These are phyloP conservation scores for Yarrowia deformans DNA, from an alignment of 805 yeast species.

Conservation along the genomic window DNA sequence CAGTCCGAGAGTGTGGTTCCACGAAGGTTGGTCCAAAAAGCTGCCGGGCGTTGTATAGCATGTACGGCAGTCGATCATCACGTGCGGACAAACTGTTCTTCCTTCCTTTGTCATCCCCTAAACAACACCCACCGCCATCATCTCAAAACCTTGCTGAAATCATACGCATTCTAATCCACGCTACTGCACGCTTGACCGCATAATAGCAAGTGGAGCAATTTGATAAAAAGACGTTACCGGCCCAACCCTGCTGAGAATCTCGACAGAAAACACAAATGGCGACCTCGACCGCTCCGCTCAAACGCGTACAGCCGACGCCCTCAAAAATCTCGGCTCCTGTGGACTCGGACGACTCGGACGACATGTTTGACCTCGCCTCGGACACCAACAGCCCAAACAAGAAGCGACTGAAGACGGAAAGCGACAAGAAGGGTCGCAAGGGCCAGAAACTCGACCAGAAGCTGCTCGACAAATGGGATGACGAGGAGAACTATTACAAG, in stretches of 20 bases:
- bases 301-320: background rate
- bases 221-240: background rate
- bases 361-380: constrained; percentile 46
- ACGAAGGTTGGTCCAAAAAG: no score
- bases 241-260: background rate
- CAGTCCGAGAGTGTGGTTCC: no score
- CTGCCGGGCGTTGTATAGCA: no score
- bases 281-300: constrained; percentile 14
- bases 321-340: background rate
- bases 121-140: background rate
- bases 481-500: constrained; percentile 50
- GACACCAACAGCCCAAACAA: constrained; percentile 4
- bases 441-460: constrained; percentile 43
- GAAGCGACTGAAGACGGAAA: constrained; percentile 7
- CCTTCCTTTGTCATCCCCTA: background rate
- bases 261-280: constrained; percentile 2
- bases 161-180: constrained; percentile 28
- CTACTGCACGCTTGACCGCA: constrained; percentile 26
- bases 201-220: constrained; percentile 35
- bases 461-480: constrained; percentile 50
- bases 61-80: background rate
- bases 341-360: constrained; percentile 44
- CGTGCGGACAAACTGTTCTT: background rate
- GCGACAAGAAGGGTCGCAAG: background rate
- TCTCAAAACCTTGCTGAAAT: constrained; percentile 29